A percentile compares a stretch with the other conserved stretches of the same genome.
Evolutionary conservation across 83 land plant species (phyloP).

Genomic region (Thuja plicata): DNA sequence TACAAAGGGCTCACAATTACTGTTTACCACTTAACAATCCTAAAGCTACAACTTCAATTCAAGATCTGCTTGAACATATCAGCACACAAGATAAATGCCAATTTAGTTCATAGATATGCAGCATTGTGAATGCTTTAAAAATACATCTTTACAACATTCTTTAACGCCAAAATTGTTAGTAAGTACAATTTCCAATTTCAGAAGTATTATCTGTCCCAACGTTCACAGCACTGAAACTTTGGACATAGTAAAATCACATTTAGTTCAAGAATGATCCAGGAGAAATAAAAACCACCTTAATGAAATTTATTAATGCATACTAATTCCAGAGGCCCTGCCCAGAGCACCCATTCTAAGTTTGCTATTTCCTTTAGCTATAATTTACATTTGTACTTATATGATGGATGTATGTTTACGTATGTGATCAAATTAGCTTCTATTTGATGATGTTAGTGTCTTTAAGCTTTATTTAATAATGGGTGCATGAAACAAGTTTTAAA

Average conservation of each 20-base stretch:
- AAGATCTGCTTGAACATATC: not conserved
- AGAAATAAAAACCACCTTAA: not conserved
- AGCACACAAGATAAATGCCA: not conserved
- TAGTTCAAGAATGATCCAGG: not conserved
- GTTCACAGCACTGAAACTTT: conserved; percentile 34
- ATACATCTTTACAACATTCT: not conserved
- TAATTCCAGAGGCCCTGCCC: not conserved
- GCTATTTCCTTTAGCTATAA: no score
- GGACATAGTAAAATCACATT: not conserved
- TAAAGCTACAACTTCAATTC: not conserved
- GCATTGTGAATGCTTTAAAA: not conserved
- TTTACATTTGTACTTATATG: no score
- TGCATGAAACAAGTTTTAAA: no score
- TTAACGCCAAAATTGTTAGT: conserved; percentile 1
- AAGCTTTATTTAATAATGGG: no score
- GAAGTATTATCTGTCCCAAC: conserved; percentile 23
- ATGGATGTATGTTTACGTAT: no score
- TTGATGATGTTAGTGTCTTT: no score
- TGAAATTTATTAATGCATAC: not conserved
- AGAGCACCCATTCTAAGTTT: not conserved
- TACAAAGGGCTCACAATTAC: not conserved
- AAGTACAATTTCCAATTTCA: conserved; percentile 2
- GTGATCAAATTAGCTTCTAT: no score
- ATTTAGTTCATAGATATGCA: conserved; percentile 3
- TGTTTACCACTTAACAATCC: not conserved